Percentiles rank a stretch among this genome's conserved stretches.
Conservation (phyloP, 306 rosid genomes). For the Cucumis hystrix region DNA sequence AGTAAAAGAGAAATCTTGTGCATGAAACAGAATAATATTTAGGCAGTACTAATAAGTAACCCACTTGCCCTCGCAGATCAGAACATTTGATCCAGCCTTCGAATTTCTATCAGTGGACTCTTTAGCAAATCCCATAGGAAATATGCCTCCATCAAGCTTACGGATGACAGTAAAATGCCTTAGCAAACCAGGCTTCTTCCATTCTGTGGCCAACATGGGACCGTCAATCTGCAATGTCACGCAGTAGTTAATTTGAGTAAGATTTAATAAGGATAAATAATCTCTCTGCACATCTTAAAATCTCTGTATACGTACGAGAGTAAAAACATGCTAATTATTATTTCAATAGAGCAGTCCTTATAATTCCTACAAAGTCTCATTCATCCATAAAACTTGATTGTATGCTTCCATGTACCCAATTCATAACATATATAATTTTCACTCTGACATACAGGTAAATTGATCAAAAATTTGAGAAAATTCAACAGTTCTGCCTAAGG, state of each 20-base stretch:
- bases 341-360: not conserved
- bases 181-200: constrained; percentile 73
- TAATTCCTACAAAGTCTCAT: not conserved
- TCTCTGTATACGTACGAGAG: not conserved
- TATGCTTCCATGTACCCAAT: not conserved
- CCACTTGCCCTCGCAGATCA: constrained; percentile 74
- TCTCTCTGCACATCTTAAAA: not conserved
- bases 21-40: constrained; percentile 15
- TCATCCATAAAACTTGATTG: not conserved
- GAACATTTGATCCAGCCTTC: constrained; percentile 61
- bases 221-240: constrained; percentile 66
- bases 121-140: constrained; percentile 70
- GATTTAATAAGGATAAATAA: constrained; percentile 4
- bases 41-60: constrained; percentile 1
- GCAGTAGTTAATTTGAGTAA: constrained; percentile 8
- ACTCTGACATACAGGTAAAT: not conserved
- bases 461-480: not conserved
- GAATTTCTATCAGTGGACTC: constrained; percentile 60
- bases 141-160: constrained; percentile 76
- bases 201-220: constrained; percentile 88
- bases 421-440: not conserved
- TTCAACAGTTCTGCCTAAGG: not conserved
- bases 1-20: not conserved
- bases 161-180: constrained; percentile 88
- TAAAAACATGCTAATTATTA: not conserved